Conservation (phyloP, 805 yeast genomes). For the Nakazawaea holstii region DNA sequence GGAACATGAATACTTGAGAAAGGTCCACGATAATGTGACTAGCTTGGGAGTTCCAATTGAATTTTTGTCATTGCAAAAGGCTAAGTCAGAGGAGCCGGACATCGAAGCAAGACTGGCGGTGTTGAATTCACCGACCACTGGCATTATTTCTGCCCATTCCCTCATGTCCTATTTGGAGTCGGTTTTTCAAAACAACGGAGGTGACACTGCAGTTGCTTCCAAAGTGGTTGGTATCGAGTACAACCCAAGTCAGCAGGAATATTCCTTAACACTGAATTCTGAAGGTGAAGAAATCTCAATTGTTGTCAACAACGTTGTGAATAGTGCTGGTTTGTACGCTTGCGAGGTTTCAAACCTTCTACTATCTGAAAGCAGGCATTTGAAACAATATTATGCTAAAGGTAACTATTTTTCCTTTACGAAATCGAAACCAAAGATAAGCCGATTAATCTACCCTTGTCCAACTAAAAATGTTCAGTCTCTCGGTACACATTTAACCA, state of each 20-base stretch:
- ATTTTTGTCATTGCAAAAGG: slow-evolving; percentile 41
- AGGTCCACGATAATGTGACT: slow-evolving; percentile 37
- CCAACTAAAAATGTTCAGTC: slow-evolving; percentile 65
- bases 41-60: slow-evolving; percentile 54
- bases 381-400: slow-evolving; percentile 65
- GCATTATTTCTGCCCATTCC: slow-evolving; percentile 80
- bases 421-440: slow-evolving; percentile 41
- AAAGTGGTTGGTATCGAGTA: slow-evolving; percentile 38
- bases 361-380: slow-evolving; percentile 55
- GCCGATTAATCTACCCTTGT: slow-evolving; percentile 70
- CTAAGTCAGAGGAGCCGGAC: slow-evolving; percentile 55
- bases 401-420: slow-evolving; percentile 74
- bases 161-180: slow-evolving; percentile 56
- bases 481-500: slow-evolving; percentile 81
- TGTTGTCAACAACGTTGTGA: slow-evolving; percentile 54
- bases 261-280: slow-evolving; percentile 20
- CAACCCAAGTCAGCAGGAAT: slow-evolving; percentile 22
- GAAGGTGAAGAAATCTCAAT: slow-evolving; percentile 33
- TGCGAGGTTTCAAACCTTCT: slow-evolving; percentile 65
- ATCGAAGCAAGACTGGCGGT: slow-evolving; percentile 57
- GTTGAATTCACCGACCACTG: slow-evolving; percentile 74
- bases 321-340: slow-evolving; percentile 78
- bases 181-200: slow-evolving; percentile 49
- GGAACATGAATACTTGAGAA: slow-evolving; percentile 56
- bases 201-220: slow-evolving; percentile 62